Evolutionary conservation across 2,329 filamentous ascomycete genomes (phyloP), one percentile per base, ranked within the genome.

Genomic region (Didymella keratinophila): DNA sequence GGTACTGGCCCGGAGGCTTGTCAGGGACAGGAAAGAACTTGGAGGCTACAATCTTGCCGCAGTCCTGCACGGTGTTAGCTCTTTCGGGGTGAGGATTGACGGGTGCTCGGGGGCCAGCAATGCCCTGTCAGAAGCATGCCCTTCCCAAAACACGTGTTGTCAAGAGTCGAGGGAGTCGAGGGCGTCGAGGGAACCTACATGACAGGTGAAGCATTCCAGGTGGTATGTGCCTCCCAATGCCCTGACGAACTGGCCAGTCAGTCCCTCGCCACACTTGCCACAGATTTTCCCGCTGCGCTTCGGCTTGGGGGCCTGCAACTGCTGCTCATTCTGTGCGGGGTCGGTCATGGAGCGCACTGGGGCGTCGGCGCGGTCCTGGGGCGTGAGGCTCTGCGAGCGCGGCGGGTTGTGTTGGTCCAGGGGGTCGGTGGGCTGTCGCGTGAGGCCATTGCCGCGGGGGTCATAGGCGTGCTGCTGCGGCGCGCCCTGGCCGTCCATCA

Each of bases 21-120:
- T 96, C 92, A 66, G 97, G 93, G 8, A 96, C 91, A 1, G 95
- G 95, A 78, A 99, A 99, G 85, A 99, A 99, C 73, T 99, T 99
- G 51, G 94, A 97, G 41, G 95, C 95, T 36, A 99, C 95, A 60
- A 98, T 96, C 77, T 97, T 90, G 67, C 91, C 92, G 73, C 95
- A 99, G 76, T 99, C 95, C 94, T 98, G n/a, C 37, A 16, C n/a
- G 8, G 14, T 16, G 50, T 61, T 45, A 59, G 61, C 39, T 36
- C 6, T 16, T n/a, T 8, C 32, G n/a, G 32, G 32, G 32, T n/a
- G 16, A n/a, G 16, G 16, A 4, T n/a, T n/a, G 32, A 8, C 16
- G 2, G 32, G 32, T 18, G 32, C 3, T 32, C 30, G n/a, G 32
- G 32, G 3, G 32, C 32, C 32, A 8, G 32, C 32, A n/a, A 36